A percentile compares a stretch with the other conserved stretches of the same genome.
phyloP scores from a whole-genome alignment of 495 filamentous ascomycete species.

The Penicillium tannophilum region DNA sequence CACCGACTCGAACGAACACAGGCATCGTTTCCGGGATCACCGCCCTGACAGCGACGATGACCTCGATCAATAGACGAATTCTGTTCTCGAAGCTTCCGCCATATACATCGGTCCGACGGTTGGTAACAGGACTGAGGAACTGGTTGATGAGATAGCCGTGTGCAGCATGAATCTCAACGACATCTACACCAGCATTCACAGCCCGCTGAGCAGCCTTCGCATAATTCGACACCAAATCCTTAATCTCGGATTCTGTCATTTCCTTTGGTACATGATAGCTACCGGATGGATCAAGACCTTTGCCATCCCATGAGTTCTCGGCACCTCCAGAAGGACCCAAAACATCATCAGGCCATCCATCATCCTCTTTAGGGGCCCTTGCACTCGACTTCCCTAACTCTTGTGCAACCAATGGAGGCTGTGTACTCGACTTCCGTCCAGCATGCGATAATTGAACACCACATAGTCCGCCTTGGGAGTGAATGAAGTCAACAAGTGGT shows the following conservation, averaged over 20 bases:
- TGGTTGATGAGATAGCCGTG: constrained; percentile 67
- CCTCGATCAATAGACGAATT: constrained; percentile 58
- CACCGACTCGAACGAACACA: constrained; percentile 64
- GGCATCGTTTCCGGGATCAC: constrained; percentile 61
- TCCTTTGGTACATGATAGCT: constrained; percentile 52
- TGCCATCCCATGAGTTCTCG: constrained; percentile 51
- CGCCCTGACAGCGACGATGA: constrained; percentile 57
- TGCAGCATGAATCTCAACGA: constrained; percentile 60
- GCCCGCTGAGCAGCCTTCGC: constrained; percentile 56
- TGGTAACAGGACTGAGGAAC: constrained; percentile 64
- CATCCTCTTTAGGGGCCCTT: constrained; percentile 52
- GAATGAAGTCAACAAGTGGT: constrained; percentile 68
- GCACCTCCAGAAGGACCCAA: constrained; percentile 43
- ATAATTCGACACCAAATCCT: constrained; percentile 57
- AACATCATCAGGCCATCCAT: constrained; percentile 64
- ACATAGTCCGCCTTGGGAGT: constrained; percentile 69
- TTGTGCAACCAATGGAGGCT: constrained; percentile 63
- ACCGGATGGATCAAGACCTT: constrained; percentile 54
- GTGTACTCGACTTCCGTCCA: constrained; percentile 69
- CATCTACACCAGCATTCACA: constrained; percentile 58
- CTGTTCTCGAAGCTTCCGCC: constrained; percentile 68
- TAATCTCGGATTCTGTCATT: constrained; percentile 59
- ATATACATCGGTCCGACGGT: constrained; percentile 65
- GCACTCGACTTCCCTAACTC: constrained; percentile 32
- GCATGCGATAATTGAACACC: constrained; percentile 78